Evolutionary conservation across 2,329 filamentous ascomycete species (phyloP), one percentile per base, ranked within the genome.

Genomic region (Fusarium sp.): DNA sequence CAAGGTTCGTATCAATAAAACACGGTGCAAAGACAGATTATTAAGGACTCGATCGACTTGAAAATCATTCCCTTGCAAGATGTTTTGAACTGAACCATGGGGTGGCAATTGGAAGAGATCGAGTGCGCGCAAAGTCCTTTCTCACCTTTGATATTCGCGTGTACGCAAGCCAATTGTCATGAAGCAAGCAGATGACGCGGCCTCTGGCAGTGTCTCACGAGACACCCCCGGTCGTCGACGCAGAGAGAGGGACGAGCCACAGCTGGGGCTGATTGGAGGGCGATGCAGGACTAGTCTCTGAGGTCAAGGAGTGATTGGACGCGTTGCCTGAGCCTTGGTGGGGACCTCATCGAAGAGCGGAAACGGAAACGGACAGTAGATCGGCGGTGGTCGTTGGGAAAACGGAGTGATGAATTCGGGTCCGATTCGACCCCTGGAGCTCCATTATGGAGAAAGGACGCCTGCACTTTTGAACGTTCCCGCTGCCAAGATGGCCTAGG

Each of bases 161-260:
- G 68, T 78, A 75, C 75, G 75, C 76, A 78, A 78, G 76, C 74
- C 63, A 69, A 67, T 69, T 31, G 64, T 69, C 61, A 78, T 73
- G 66, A 65, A 75, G 66, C 70, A 56, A 67, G 58, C 71, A 76
- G 76, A 76, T 78, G 76, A 78, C 76, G 76, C 76, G 76, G 74
- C 74, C 76, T 77, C 56, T 73, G 62, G 63, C 63, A 64, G 73
- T 75, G 74, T 78, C 70, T 73, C 65, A 50, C 25, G 59, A 56
- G 36, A 62, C 74, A 77, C 76, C 71, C 71, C 76, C 65, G 47
- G 73, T 70, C 69, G 72, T 77, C 70, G 65, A 67, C 65, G 65
- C 63, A 66, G 65, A 66, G 35, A 45, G 59, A 70, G 66, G 57
- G 40, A 60, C 66, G 45, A 62, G 54, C 63, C 45, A 69, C 54